A percentile compares a stretch with the other conserved stretches of the same genome.
Evolutionary conservation across 768 basidiomycete species (phyloP).

Genomic region (Gautieria morchelliformis): DNA sequence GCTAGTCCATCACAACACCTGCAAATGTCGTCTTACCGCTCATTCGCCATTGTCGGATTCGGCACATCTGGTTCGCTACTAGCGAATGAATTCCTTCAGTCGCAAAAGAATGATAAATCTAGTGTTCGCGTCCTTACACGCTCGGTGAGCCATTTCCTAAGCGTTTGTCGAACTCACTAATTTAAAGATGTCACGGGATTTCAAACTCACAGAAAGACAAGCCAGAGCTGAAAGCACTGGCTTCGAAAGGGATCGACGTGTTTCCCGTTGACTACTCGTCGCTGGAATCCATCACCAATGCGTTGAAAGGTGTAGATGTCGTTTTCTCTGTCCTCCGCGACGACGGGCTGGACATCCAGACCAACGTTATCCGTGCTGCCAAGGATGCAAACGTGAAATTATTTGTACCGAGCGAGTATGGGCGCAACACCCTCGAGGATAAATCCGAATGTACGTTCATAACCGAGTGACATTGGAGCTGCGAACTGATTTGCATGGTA

Average conservation of each 20-base stretch:
- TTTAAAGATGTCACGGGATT: not conserved
- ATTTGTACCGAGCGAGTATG: conserved; percentile 1
- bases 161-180: not conserved
- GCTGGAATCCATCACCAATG: not conserved
- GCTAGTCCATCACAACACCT: too few relatives aligned
- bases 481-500: not conserved
- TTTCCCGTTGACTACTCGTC: not conserved
- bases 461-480: conserved; percentile 18
- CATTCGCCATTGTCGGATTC: not conserved
- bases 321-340: not conserved
- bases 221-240: not conserved
- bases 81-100: not conserved
- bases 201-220: not conserved
- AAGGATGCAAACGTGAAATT: conserved; percentile 20
- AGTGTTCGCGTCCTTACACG: not conserved
- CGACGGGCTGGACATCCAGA: not conserved
- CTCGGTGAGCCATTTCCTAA: not conserved
- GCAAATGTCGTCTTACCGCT: not conserved
- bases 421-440: not conserved
- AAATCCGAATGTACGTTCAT: not conserved
- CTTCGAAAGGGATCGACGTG: not conserved
- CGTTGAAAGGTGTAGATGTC: not conserved
- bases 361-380: not conserved
- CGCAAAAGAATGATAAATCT: not conserved
- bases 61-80: not conserved